A percentile compares a stretch with the other conserved stretches of the same genome.
Evolutionary conservation across 2,329 filamentous ascomycete genomes (phyloP).

Genomic region (Neofusicoccum sp.): DNA sequence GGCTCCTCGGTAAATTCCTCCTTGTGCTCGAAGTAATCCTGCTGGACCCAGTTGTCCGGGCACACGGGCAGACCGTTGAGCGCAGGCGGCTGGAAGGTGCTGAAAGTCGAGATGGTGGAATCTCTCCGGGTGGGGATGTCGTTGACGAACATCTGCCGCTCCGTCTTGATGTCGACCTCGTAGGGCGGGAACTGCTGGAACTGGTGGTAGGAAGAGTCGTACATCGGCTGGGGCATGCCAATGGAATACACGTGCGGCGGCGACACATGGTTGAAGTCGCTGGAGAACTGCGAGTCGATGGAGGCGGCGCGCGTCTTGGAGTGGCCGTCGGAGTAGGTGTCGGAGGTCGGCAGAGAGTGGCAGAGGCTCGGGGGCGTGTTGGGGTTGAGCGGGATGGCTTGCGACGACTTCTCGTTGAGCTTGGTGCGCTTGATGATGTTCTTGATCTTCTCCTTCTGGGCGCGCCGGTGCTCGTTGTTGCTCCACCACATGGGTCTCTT

Average conservation of each 20-base stretch:
- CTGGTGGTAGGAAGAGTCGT: slow-evolving; percentile 33
- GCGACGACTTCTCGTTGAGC: slow-evolving; percentile 79
- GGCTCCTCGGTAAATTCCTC: slow-evolving; percentile 64
- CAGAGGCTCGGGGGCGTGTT: slow-evolving; percentile 76
- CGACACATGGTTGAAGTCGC: slow-evolving; percentile 66
- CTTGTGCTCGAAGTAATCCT: slow-evolving; percentile 68
- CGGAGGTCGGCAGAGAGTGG: slow-evolving; percentile 79
- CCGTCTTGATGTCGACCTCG: slow-evolving; percentile 94
- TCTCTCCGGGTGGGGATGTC: slow-evolving; percentile 83
- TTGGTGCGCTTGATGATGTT: slow-evolving; percentile 97
- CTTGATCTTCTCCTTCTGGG: slow-evolving; percentile 96
- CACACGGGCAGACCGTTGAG: slow-evolving; percentile 65
- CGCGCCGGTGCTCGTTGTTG: slow-evolving; percentile 81
- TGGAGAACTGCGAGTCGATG: slow-evolving; percentile 76
- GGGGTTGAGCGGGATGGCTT: slow-evolving; percentile 49
- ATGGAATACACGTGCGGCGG: slow-evolving; percentile 59
- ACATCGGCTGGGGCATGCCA: slow-evolving; percentile 59
- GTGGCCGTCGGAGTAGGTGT: slow-evolving; percentile 75
- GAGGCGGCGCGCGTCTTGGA: slow-evolving; percentile 75
- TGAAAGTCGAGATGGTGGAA: slow-evolving; percentile 89
- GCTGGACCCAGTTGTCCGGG: slow-evolving; percentile 71
- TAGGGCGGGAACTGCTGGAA: slow-evolving; percentile 70
- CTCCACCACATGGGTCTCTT: slow-evolving; percentile 97
- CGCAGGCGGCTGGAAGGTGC: slow-evolving; percentile 81
- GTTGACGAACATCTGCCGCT: slow-evolving; percentile 90